phyloP scores from a whole-genome alignment of 73 alveolate species.

The Symbiodinium pilosum region DNA sequence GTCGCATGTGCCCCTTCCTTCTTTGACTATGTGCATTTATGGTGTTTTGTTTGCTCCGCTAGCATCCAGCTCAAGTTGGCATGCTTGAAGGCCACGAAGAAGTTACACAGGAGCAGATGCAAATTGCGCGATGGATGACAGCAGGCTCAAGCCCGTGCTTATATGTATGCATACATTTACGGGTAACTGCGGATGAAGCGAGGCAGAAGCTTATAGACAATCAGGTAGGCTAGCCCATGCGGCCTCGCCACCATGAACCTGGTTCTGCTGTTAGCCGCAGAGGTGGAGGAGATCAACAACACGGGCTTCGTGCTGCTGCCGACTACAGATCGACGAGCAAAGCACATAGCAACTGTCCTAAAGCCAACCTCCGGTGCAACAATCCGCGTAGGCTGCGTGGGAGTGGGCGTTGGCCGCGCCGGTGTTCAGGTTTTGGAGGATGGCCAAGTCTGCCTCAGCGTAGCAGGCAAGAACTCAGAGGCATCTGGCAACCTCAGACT shows the following conservation, averaged over 20 bases:
- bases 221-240: no score
- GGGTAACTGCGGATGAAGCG: no score
- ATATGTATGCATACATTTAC: no score
- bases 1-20: no score
- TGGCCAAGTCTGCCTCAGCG: conserved; percentile 7
- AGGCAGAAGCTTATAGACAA: no score
- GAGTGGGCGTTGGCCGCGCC: conserved; percentile 47
- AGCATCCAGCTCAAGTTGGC: no score
- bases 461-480: not conserved
- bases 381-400: conserved; percentile 59
- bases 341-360: conserved; percentile 73
- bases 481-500: not conserved
- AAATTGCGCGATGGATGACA: no score
- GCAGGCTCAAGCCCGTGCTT: no score
- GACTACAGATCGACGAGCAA: conserved; percentile 12
- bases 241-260: conserved; percentile 46
- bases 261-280: conserved; percentile 46
- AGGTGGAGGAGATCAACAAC: not conserved
- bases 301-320: not conserved
- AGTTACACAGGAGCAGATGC: no score
- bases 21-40: no score
- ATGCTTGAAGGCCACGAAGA: no score
- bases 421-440: not conserved
- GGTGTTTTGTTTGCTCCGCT: no score
- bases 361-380: conserved; percentile 68